A percentile compares a stretch with the other conserved stretches of the same genome.
Evolutionary conservation across 2,329 filamentous ascomycete genomes (phyloP).

Genomic region (Calonectria naviculata): DNA sequence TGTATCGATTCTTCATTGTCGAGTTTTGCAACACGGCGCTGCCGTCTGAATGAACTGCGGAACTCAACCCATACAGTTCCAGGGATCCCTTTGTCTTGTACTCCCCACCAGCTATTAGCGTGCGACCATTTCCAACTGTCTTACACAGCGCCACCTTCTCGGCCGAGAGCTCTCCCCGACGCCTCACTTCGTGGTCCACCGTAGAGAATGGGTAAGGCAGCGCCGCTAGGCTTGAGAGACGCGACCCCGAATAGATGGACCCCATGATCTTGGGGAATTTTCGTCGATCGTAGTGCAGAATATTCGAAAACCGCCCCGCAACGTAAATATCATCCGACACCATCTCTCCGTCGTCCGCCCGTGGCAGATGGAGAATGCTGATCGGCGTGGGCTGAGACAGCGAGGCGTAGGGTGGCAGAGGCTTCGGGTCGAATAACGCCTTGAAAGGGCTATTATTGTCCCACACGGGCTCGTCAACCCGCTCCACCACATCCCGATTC

Average conservation of each 20-base stretch:
- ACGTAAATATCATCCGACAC: slow-evolving; percentile 86
- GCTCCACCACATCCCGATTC: slow-evolving; percentile 48
- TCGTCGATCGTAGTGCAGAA: slow-evolving; percentile 89
- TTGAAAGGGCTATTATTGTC: slow-evolving; percentile 45
- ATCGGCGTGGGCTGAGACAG: slow-evolving; percentile 85
- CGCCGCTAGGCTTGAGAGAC: slow-evolving; percentile 78
- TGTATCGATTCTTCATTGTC: slow-evolving; percentile 82
- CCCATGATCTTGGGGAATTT: slow-evolving; percentile 82
- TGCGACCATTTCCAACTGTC: slow-evolving; percentile 64
- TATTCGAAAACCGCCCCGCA: slow-evolving; percentile 87
- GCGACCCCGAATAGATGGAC: slow-evolving; percentile 86
- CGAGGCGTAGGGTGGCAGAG: slow-evolving; percentile 71
- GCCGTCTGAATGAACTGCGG: slow-evolving; percentile 40
- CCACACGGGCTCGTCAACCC: slow-evolving; percentile 43
- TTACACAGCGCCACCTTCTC: slow-evolving; percentile 67
- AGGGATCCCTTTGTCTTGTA: slow-evolving; percentile 93
- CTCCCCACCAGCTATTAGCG: slow-evolving; percentile 84
- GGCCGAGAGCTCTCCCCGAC: slow-evolving; percentile 64
- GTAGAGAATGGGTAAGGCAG: slow-evolving; percentile 76
- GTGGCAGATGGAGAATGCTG: slow-evolving; percentile 82
- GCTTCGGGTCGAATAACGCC: slow-evolving; percentile 62
- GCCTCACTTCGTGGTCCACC: slow-evolving; percentile 68
- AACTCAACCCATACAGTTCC: slow-evolving; percentile 80
- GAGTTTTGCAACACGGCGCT: slow-evolving; percentile 53
- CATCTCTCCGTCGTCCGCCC: slow-evolving; percentile 60